These are phyloP conservation scores for Aspergillus hortae DNA, from an alignment of 2,329 filamentous ascomycete species.

Conservation along the genomic window DNA sequence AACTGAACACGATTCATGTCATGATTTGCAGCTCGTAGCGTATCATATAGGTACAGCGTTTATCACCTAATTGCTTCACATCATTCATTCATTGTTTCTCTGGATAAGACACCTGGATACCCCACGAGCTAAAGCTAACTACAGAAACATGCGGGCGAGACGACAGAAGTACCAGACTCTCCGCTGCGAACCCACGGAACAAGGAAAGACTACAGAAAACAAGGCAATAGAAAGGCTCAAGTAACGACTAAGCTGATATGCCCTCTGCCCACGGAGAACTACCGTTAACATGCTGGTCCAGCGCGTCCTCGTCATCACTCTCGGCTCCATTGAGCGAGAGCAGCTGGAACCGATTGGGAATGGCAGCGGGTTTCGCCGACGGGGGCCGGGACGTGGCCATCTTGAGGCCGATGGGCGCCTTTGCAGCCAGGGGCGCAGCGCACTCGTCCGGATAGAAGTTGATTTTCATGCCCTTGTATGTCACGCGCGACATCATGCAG, in stretches of 20 bases:
- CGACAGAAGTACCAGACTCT: no score
- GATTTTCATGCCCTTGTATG: conserved; percentile 68
- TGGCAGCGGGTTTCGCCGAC: conserved; percentile 31
- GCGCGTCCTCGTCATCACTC: conserved; percentile 19
- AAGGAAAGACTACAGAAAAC: no score
- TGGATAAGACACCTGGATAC: no score
- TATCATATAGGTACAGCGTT: no score
- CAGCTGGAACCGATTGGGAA: conserved; percentile 60
- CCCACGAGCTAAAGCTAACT: no score
- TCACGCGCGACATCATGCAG: conserved; percentile 67
- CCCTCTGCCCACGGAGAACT: conserved; percentile 13
- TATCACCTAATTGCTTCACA: no score
- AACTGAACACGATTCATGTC: conserved; percentile 1
- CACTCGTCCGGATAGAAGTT: conserved; percentile 73
- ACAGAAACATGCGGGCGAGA: no score
- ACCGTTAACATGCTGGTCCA: conserved; percentile 14
- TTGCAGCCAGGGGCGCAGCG: conserved; percentile 51
- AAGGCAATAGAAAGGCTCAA: no score
- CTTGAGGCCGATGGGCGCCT: conserved; percentile 27
- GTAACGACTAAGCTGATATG: conserved; percentile 9
- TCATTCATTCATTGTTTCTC: no score
- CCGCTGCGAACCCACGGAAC: no score
- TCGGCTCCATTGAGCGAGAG: conserved; percentile 51
- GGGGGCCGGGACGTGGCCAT: conserved; percentile 19
- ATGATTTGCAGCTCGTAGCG: not conserved